Percentiles rank a stretch among this genome's conserved stretches.
Conservation (phyloP, 148 eudicot species). For the Silene conica region DNA sequence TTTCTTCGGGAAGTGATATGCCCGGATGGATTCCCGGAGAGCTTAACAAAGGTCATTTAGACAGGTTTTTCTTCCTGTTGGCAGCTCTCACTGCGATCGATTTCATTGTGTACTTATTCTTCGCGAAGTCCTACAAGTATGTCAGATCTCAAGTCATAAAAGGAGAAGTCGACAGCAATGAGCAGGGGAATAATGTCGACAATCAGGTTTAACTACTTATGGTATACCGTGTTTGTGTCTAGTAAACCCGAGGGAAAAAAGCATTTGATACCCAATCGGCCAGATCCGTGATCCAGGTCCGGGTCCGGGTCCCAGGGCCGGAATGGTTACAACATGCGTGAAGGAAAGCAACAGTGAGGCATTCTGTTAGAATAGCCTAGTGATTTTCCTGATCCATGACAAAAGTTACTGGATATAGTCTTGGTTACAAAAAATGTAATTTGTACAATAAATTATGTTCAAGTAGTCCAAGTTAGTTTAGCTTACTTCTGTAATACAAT, state of each 20-base stretch:
- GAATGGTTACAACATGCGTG: neutral
- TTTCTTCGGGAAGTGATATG: constrained; percentile 34
- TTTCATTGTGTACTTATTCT: constrained; percentile 41
- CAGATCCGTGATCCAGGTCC: neutral
- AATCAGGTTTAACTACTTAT: neutral
- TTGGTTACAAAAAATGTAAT: neutral
- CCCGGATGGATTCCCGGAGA: constrained; percentile 75
- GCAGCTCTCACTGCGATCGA: constrained; percentile 49
- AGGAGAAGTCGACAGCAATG: constrained; percentile 11
- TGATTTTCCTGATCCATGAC: constrained; percentile 1
- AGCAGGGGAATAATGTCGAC: neutral
- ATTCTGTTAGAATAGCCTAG: constrained; percentile 8
- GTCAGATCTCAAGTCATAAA: constrained; percentile 33
- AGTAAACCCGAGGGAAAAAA: neutral
- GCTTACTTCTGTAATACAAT: neutral
- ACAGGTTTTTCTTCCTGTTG: constrained; percentile 54
- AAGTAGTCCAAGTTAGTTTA: neutral
- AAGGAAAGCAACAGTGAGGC: constrained; percentile 12
- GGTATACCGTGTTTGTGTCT: neutral
- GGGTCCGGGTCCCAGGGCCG: neutral
- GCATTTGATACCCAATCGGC: neutral
- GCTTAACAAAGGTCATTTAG: constrained; percentile 64
- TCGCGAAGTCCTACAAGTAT: constrained; percentile 55
- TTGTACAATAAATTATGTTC: neutral
- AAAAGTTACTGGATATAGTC: neutral